Conservation (phyloP, 2,329 filamentous ascomycete species). For the Fusarium albosuccineum region DNA sequence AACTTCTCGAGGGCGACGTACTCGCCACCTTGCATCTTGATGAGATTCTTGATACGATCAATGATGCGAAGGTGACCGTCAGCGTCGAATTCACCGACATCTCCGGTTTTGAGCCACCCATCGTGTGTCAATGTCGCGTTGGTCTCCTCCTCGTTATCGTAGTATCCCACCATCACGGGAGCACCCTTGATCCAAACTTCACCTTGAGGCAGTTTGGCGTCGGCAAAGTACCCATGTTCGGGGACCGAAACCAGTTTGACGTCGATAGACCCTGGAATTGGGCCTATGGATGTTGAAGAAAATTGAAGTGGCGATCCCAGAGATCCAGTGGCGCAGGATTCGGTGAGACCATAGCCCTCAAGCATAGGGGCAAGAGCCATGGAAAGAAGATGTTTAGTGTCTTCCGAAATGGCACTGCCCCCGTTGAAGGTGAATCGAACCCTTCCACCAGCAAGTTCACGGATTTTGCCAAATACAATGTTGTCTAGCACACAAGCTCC, state of each 20-base stretch:
- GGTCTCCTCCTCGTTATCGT: conserved; percentile 87
- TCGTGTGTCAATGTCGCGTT: conserved; percentile 80
- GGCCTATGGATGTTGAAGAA: conserved; percentile 80
- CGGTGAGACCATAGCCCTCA: conserved; percentile 91
- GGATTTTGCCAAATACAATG: conserved; percentile 90
- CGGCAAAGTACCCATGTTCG: conserved; percentile 84
- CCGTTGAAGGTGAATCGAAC: conserved; percentile 93
- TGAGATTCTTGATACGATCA: conserved; percentile 96
- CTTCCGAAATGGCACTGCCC: conserved; percentile 88
- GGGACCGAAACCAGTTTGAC: conserved; percentile 91
- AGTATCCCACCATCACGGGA: conserved; percentile 82
- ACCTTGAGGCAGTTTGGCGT: conserved; percentile 83
- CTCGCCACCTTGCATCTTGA: conserved; percentile 94
- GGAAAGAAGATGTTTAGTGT: conserved; percentile 90
- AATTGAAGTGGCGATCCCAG: conserved; percentile 86
- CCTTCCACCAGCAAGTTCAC: conserved; percentile 86
- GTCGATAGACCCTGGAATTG: conserved; percentile 82
- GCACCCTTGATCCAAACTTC: conserved; percentile 90
- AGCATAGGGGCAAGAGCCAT: conserved; percentile 95
- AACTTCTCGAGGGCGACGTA: conserved; percentile 98
- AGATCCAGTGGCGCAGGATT: conserved; percentile 85
- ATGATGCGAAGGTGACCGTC: conserved; percentile 87
- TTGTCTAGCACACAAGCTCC: conserved; percentile 80
- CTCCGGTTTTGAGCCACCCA: conserved; percentile 96
- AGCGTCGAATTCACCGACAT: conserved; percentile 88